Evolutionary conservation across 192 early-diverging fungal genomes (phyloP).

Genomic region (Rhizophagus prolifer): DNA sequence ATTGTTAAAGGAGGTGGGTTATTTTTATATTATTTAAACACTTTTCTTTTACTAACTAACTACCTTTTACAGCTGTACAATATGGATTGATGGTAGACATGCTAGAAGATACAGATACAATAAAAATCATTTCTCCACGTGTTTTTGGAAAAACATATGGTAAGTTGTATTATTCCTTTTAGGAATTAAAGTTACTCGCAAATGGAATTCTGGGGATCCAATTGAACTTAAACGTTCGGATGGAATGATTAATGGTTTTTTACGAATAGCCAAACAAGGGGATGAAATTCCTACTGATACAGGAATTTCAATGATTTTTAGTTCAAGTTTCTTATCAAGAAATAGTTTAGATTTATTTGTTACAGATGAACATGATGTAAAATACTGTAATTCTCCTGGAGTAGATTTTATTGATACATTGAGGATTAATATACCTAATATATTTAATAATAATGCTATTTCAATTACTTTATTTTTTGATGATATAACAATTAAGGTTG

Average conservation of each 20-base stretch:
- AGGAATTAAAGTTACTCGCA: background rate
- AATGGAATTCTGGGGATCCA: background rate
- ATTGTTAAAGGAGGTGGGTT: conserved; percentile 44
- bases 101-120: no score
- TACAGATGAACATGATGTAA: background rate
- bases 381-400: background rate
- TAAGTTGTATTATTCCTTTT: background rate
- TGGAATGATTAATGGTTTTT: conserved; percentile 1
- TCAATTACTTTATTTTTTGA: no score
- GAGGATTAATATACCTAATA: no score
- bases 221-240: background rate
- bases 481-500: no score
- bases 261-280: background rate
- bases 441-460: no score
- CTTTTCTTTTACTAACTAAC: background rate
- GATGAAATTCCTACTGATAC: background rate
- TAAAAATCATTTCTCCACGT: background rate
- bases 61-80: conserved; percentile 50
- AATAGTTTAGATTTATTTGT: conserved; percentile 1
- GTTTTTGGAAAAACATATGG: conserved; percentile 7
- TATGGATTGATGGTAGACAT: conserved; percentile 35
- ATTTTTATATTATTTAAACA: background rate
- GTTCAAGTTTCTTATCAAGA: background rate
- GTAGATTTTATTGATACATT: background rate
- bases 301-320: background rate